phyloP scores from a whole-genome alignment of 1,139 yeast genomes.

The Sugiyamaella paludigena region DNA sequence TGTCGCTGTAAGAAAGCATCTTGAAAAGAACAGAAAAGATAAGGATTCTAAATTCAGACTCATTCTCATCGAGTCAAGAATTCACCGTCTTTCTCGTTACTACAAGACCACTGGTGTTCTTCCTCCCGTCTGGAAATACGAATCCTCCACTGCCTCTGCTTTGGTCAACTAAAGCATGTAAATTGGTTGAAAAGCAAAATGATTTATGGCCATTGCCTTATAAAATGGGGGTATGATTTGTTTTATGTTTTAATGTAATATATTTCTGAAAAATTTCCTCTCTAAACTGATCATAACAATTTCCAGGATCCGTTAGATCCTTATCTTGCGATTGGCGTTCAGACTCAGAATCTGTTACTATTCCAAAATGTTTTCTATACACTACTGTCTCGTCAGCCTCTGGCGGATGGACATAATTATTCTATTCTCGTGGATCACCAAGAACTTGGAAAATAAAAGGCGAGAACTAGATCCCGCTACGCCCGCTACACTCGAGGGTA shows the following conservation, averaged over 20 bases:
- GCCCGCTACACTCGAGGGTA: too few relatives aligned
- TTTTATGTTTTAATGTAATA: slow-evolving; percentile 12
- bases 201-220: neutral
- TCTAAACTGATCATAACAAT: too few relatives aligned
- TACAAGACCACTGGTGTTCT: slow-evolving; percentile 98
- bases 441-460: too few relatives aligned
- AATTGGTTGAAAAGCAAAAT: neutral
- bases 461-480: too few relatives aligned
- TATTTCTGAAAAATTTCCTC: slow-evolving; percentile 8
- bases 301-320: too few relatives aligned
- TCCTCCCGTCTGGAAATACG: slow-evolving; percentile 99
- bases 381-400: too few relatives aligned
- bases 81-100: slow-evolving; percentile 99
- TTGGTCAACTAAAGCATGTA: slow-evolving; percentile 52
- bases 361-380: too few relatives aligned
- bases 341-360: too few relatives aligned
- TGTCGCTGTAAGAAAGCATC: slow-evolving; percentile 99
- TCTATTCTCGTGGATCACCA: too few relatives aligned
- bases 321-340: too few relatives aligned
- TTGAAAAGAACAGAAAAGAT: slow-evolving; percentile 99
- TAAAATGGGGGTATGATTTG: too few relatives aligned
- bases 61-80: slow-evolving; percentile 99
- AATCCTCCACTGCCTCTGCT: slow-evolving; percentile 99
- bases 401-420: too few relatives aligned
- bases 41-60: slow-evolving; percentile 99